Base-by-base conservation (phyloP, 352 stramenopile species). In the Globisporangium lucens region DNA sequence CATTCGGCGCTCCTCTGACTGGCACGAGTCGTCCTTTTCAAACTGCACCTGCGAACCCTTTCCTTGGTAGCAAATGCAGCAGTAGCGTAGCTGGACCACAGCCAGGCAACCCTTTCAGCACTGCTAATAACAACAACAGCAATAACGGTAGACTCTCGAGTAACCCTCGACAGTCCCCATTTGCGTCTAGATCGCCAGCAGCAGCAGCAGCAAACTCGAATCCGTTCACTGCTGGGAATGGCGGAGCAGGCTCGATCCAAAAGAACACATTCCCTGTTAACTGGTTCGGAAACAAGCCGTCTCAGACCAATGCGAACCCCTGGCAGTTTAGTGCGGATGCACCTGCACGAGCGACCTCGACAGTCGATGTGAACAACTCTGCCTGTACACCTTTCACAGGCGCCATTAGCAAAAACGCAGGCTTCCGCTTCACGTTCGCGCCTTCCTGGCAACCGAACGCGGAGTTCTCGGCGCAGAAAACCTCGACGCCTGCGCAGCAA, bases 391-490 rank as follows among this genome's bases (percentile, higher is more conserved):
- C 43, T 51, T 9, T 22, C 6, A 51, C 15, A 51, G 43, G 43
- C 17, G 17, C 51, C 4, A n/a, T n/a, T 29, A 30, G 62, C 36
- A 13, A 15, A 9, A 30, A 30, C 6, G 8, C 52, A 38, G 62
- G 62, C 9, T 68, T 68, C 22, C 35, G 53, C 27, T 68, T 68
- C 41, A 68, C 55, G 35, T 33, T 49, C 38, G 49, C 63, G 27
- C 63, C 63, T 38, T 63, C 55, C 27, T 68, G 63, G 63, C 27
- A 53, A 10, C 63, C 43, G 29, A 57, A 22, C 43, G n/a, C 20
- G 13, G 33, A 46, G 33, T 13, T 33, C 22, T 8, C 33, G 6
- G 33, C n/a, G 6, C 10, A 33, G 56, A 29, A 22, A 55, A 8
- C 49, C 24, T 24, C 24, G 22, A 17, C n/a, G 20, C 22, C 49